Evolutionary conservation across 257 asterid genomes (phyloP).

Genomic region (Solanum virginianum): DNA sequence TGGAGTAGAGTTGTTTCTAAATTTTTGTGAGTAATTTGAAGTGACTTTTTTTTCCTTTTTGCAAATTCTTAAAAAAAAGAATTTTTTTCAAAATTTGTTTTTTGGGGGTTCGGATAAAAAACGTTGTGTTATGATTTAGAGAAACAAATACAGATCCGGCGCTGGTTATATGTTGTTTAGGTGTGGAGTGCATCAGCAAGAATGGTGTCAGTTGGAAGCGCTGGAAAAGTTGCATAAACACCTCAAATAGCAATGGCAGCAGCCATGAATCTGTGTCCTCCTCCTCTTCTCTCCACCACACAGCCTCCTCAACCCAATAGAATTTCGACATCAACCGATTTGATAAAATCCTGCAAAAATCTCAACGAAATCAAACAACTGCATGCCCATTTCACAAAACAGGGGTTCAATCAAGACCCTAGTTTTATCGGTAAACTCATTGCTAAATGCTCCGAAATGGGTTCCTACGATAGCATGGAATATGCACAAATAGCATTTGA

Average conservation of each 20-base stretch:
- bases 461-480: constrained; percentile 30
- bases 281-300: neutral
- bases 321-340: neutral
- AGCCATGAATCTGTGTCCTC: neutral
- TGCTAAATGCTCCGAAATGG: constrained; percentile 23
- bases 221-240: neutral
- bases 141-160: no score
- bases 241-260: neutral
- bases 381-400: constrained; percentile 32
- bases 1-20: no score
- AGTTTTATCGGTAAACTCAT: constrained; percentile 20
- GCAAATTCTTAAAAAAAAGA: no score
- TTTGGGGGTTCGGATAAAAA: no score
- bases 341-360: constrained; percentile 33
- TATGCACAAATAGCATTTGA: constrained; percentile 26
- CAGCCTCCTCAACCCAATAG: neutral
- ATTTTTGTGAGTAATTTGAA: no score
- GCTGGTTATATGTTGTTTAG: neutral
- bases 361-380: constrained; percentile 33
- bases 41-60: no score
- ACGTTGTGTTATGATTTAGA: no score
- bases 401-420: constrained; percentile 15
- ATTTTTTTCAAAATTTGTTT: no score
- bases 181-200: neutral
- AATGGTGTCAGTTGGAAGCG: neutral